phyloP scores from a whole-genome alignment of 768 basidiomycete species.

The Leccinum barrowsii region DNA sequence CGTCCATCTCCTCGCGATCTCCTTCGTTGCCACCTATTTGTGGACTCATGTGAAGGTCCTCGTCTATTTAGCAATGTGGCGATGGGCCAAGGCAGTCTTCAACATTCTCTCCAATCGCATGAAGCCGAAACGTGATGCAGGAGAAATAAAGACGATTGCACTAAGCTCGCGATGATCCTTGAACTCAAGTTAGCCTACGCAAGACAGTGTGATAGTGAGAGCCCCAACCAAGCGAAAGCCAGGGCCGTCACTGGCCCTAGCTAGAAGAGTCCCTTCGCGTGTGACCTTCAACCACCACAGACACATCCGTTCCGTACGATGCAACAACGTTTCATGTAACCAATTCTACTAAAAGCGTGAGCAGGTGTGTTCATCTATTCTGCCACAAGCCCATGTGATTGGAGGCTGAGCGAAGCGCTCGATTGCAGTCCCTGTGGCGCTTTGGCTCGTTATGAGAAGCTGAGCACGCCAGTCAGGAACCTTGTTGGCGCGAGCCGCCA shows the following conservation, averaged over 20 bases:
- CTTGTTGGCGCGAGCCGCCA: background rate
- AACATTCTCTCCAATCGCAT: background rate
- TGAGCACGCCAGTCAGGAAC: too few species aligned
- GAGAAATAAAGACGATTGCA: background rate
- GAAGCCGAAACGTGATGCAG: too few species aligned
- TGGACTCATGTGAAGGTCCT: too few species aligned
- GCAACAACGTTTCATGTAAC: background rate
- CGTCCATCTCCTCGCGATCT: too few species aligned
- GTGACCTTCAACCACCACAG: background rate
- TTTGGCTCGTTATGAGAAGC: background rate
- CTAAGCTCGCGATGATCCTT: background rate
- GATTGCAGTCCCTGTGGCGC: background rate
- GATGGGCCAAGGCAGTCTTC: background rate
- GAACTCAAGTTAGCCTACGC: background rate
- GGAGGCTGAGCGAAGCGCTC: background rate
- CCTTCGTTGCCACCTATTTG: too few species aligned
- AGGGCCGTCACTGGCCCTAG: constrained; percentile 4
- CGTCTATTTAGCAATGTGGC: too few species aligned
- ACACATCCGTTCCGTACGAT: background rate
- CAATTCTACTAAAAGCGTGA: background rate
- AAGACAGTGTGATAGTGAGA: too few species aligned
- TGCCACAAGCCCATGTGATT: background rate
- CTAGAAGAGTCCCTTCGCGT: background rate
- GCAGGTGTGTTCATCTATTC: background rate
- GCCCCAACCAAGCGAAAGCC: background rate